Evolutionary conservation across 352 stramenopile genomes (phyloP), one percentile per base, ranked within the genome.

Genomic region (Phytophthora melonis): DNA sequence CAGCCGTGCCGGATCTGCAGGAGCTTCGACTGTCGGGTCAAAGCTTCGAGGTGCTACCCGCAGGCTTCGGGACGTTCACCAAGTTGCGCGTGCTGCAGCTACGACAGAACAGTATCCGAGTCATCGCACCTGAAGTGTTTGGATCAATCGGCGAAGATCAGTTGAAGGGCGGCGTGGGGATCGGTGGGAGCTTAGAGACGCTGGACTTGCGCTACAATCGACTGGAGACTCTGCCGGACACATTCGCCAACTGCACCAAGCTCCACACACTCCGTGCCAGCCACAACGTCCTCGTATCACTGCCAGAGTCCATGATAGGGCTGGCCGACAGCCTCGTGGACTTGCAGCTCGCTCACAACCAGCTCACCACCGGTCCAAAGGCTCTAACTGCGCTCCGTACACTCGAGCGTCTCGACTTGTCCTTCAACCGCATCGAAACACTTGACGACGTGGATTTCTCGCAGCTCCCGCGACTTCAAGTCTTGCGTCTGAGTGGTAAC

Each of bases 181-280:
- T 73, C 41, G 63, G 54, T 32, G 61, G 58, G 16, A 73, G 63
- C 27, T 79, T 93, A 16, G 73, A 88, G 63, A 83, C 84, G 18
- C 65, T 94, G 18, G 88, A 94, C 41, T 61, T 93, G 55, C 86
- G 91, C 53, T 87, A 93, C 72, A 94, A 94, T 65, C 68, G 75
- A 10, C 50, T 94, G 1, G 58, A 72, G 7, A 39, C 18, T 13
- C 32, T 93, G 16, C 88, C 88, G 0, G 13, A 61, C 2, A 89
- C 83, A 0, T 78, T 94, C 14, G 66, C 61, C 1, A 79, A 74
- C 13, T 76, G 89, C 25, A 73, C 50, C 2, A 80, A 77, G 49
- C 75, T 94, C 18, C 62, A 70, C 25, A 55, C 86, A 9, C 58
- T 93, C 16, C 79, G 77, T 18, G 77, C 54, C 0, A 78, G 78